Base-by-base conservation (phyloP, 108 stramenopile genomes). In the Nannochloropsis granulata region DNA sequence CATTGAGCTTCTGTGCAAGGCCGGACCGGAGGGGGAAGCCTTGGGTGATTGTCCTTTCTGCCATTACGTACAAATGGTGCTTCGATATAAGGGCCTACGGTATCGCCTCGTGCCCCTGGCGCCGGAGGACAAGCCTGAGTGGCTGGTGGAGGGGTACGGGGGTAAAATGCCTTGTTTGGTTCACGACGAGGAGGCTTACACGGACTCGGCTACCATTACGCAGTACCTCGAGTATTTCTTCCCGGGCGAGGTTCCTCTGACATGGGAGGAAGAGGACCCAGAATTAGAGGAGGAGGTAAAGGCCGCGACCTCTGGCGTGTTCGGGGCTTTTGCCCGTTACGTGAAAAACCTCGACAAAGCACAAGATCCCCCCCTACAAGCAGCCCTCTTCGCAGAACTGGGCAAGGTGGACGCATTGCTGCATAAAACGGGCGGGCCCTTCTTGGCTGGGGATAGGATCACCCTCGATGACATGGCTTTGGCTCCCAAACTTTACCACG, bases 1-100 rank as follows among this genome's bases (percentile, higher is more conserved):
- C 24, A 87, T 87, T 82, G 86, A 87, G 86, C 83, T 87, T 43
- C 83, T 83, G 78, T 87, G 86, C 83, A 87, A 87, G 83, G 86
- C 86, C 0, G 86, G 71, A 42, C 44, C 86, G 9, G 86, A 87
- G 34, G 83, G 86, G 8, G 45, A 45, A 19, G 44, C 71, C 79
- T 78, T 87, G 43, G 86, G 86, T 8, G 86, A 87, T 45, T 87
- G 86, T 43, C 86, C 86, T n/a, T 87, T 87, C 86, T 23, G 82
- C 23, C 86, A 87, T 24, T 83, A 87, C 43, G 44, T 86, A 13
- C 82, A 86, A 78, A 86, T 86, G 85, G 85, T 86, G n/a, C 79
- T 86, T 11, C 85, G 82, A 23, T 83, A 82, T 82, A 86, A 86
- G 78, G 82, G 44, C 12, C 13, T 86, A 25, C 85, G 81, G 24